A percentile compares a stretch with the other conserved stretches of the same genome.
phyloP scores from a whole-genome alignment of 805 yeast species.

The Pichia sporocuriosa region DNA sequence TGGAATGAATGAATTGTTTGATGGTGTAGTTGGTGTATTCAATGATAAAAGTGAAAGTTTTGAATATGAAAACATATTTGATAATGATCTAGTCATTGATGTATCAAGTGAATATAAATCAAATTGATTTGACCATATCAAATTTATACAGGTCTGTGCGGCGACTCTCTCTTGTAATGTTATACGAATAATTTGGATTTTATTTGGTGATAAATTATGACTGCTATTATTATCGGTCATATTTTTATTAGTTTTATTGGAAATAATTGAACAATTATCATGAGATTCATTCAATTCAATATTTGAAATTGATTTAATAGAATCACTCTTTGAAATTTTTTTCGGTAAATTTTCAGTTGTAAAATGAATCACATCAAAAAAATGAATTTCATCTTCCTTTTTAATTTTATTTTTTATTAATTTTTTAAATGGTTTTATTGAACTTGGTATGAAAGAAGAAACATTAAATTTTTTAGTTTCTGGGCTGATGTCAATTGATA shows the following conservation, averaged over 20 bases:
- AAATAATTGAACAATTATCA: too few species aligned
- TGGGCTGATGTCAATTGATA: constrained; percentile 9
- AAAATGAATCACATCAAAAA: constrained; percentile 9
- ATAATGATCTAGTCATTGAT: constrained; percentile 10
- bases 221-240: not conserved
- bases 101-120: constrained; percentile 7
- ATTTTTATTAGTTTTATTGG: not conserved
- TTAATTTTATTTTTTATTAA: not conserved
- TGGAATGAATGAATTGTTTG: constrained; percentile 7
- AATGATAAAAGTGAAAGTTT: constrained; percentile 5
- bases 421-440: constrained; percentile 1
- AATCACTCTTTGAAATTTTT: constrained; percentile 1
- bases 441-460: constrained; percentile 5
- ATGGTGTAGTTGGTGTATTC: not conserved
- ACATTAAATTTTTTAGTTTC: constrained; percentile 10
- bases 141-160: constrained; percentile 12
- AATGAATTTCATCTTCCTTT: not conserved
- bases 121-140: constrained; percentile 13
- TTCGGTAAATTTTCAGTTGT: not conserved
- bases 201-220: not conserved
- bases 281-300: not conserved
- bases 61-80: constrained; percentile 9
- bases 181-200: constrained; percentile 5
- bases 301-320: not conserved
- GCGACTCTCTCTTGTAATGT: constrained; percentile 13